These are phyloP conservation scores for Keithomyces neogunnii DNA, from an alignment of 2,329 filamentous ascomycete species.

Conservation along the genomic window DNA sequence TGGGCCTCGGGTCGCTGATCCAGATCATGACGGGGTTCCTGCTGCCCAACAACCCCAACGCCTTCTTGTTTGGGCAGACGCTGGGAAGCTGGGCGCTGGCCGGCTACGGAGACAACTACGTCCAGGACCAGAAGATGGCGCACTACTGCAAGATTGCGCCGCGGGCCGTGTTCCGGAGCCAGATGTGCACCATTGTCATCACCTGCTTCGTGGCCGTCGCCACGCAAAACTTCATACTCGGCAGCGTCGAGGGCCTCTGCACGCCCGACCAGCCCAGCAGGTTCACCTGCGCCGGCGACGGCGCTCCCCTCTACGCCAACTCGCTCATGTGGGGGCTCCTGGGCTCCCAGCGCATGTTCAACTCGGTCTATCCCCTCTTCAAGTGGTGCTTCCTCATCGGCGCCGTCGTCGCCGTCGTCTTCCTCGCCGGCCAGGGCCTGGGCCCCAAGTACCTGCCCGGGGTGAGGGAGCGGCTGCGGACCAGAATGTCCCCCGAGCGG, in stretches of 20 bases:
- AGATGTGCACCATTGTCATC: conserved; percentile 35
- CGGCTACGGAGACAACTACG: conserved; percentile 32
- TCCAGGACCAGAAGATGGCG: conserved; percentile 41
- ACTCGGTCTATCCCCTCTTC: conserved; percentile 31
- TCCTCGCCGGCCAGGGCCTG: conserved; percentile 13
- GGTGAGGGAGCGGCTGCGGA: conserved; percentile 20
- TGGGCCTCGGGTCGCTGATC: conserved; percentile 31
- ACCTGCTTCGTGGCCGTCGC: conserved; percentile 38
- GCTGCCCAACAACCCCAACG: conserved; percentile 15
- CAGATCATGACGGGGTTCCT: conserved; percentile 29
- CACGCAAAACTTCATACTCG: conserved; percentile 33
- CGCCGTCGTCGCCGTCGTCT: conserved; percentile 24
- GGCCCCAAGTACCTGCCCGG: conserved; percentile 17
- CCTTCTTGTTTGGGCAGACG: conserved; percentile 17
- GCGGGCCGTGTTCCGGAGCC: conserved; percentile 36
- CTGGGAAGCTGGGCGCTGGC: conserved; percentile 13
- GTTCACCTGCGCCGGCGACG: conserved; percentile 39
- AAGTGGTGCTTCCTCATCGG: conserved; percentile 34
- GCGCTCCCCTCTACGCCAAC: conserved; percentile 33
- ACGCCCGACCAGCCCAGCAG: conserved; percentile 25
- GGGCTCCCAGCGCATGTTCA: conserved; percentile 38
- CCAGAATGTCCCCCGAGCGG: conserved; percentile 17
- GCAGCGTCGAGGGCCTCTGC: conserved; percentile 22
- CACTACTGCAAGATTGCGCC: conserved; percentile 43
- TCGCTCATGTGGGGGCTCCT: conserved; percentile 39